A percentile compares a stretch with the other conserved stretches of the same genome.
Conservation (phyloP, 2,329 filamentous ascomycete genomes). For the Aspergillus carbonarius region DNA sequence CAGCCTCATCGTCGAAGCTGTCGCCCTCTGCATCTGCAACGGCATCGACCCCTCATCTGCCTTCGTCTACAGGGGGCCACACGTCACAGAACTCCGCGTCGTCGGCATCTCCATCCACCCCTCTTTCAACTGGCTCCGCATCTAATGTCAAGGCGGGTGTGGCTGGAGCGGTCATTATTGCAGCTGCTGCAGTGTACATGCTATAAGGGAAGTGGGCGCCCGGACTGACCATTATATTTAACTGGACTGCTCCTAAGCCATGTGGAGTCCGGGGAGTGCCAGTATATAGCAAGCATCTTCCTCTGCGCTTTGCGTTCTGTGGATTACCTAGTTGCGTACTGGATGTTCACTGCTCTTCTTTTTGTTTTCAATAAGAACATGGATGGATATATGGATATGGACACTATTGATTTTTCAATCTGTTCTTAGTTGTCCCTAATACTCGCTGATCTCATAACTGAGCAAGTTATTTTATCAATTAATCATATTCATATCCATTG, state of each 20-base stretch:
- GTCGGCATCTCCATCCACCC: not conserved
- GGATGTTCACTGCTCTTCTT: not conserved
- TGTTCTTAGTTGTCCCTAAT: not conserved
- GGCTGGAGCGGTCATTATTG: slow-evolving; percentile 25
- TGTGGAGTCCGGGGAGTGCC: not conserved
- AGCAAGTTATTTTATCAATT: not conserved
- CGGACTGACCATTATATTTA: not conserved
- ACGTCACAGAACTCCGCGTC: not conserved
- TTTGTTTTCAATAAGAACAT: not conserved
- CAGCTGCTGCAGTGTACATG: slow-evolving; percentile 14
- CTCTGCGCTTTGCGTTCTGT: not conserved
- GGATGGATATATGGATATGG: not conserved
- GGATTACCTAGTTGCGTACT: not conserved
- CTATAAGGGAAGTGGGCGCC: not conserved
- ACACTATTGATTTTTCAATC: not conserved
- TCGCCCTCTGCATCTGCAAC: not conserved
- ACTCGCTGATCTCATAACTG: not conserved
- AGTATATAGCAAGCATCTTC: not conserved
- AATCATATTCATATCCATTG: not conserved
- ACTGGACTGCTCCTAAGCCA: not conserved
- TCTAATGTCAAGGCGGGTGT: slow-evolving; percentile 25
- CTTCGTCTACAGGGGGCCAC: not conserved
- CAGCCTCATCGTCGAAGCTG: not conserved
- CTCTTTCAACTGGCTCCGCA: not conserved
- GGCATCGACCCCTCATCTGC: not conserved